Evolutionary conservation across 306 rosid species (phyloP), one percentile per base, ranked within the genome.

Genomic region (Citrullus colocynthis): DNA sequence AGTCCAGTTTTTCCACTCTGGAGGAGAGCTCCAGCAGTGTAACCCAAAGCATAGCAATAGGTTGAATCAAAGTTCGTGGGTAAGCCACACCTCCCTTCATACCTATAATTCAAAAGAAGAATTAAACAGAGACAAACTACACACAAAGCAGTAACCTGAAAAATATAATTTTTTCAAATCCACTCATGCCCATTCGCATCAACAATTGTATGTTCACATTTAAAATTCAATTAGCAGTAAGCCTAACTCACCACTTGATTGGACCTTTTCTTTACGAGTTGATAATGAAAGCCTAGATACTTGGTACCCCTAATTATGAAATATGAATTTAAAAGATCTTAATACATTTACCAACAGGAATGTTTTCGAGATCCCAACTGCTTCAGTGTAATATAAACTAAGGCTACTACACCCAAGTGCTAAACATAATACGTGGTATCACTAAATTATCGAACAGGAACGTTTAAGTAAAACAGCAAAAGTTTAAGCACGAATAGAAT

Each of bases 71-170:
- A 96, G 88, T 96, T 92, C 41, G 98, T 96, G 76, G 99, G 99
- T 82, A 96, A 85, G 76, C 97, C 99, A 80, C 99, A 96, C 80
- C 99, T 88, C 59, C 98, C 99, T 87, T 96, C 99, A 62, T 96
- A 96, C 64, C 99, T 92, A 86, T 82, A 84, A 17, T 14, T 70
- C 37, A 13, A 44, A n/a, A 70, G 37, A 70, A 70, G 56, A 70
- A 70, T 21, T 12, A 70, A 42, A 12, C 37, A 44, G 56, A 44
- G 17, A 42, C 34, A 21, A 9, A 67, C 10, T 20, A 28, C 18
- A 61, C 39, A 61, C 37, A 21, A n/a, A 15, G 74, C 74, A 67
- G 2, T 67, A 42, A n/a, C 21, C 32, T 11, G 18, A 18, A 16
- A 67, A n/a, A 8, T 67, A n/a, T 42, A 17, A n/a, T 2, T 1